Evolutionary conservation across 768 basidiomycete genomes (phyloP), one percentile per base, ranked within the genome.

Genomic region (Termitomyces sp.): DNA sequence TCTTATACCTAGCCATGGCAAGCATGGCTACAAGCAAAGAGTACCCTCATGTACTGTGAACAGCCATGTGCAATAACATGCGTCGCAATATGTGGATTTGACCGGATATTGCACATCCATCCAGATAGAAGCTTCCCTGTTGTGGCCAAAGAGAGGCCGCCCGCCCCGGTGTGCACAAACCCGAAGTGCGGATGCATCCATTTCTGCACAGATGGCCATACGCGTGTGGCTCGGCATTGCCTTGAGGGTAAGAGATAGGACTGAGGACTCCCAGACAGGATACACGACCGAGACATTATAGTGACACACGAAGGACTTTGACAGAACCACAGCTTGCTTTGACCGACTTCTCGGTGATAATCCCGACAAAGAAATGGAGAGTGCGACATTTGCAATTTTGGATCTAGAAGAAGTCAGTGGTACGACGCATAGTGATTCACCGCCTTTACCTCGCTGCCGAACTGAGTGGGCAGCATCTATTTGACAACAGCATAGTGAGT

Each of bases 31-130:
- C 38, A 42, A 44, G 54, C 47, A 53, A 42, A 14, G 28, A 46
- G 53, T 48, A 32, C 50, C 53, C 20, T 46, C 20, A 40, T 46
- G 55, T 35, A 46, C 33, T 26, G 14, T 53, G 53, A 18, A 63
- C 51, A 60, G 59, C 62, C 57, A 63, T 63, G 58, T 53, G 57
- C 47, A 48, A 28, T 47, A 20, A 35, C 44, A 36, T 58, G 56
- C 24, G 53, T 53, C 46, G 53, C 53, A 5, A 54, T 54, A 43
- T 54, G 53, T 54, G 58, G 53, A n/a, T 49, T 49, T 38, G 57
- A 18, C 45, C 52, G 57, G 51, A 49, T 49, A 53, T 58, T 53
- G 54, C 58, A 32, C 52, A 33, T 44, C 46, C 20, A 30, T 47
- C 28, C 47, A 45, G 26, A 54, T 28, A 53, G 52, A 54, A 54